Evolutionary conservation across 306 rosid species (phyloP), one percentile per base, ranked within the genome.

Genomic region (Lagenaria siceraria): DNA sequence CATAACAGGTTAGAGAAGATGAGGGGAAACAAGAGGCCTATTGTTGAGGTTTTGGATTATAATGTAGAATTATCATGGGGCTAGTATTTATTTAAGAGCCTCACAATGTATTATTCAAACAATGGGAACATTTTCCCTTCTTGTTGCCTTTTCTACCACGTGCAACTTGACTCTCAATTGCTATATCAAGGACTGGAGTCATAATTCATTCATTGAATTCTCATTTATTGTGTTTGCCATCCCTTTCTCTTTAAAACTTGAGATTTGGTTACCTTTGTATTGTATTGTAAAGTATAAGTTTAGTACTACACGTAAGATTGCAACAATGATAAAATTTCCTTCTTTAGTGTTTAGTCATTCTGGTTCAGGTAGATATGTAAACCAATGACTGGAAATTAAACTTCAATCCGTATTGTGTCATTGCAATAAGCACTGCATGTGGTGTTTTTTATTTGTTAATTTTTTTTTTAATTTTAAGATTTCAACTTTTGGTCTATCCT

Each of bases 61-160:
- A 43, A 35, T 64, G 19, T 40, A 40, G 35, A 42, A 4, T 36
- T 10, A 2, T n/a, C 4, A 38, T 24, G 75, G 38, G 75, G 54
- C 31, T 42, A 22, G 56, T 70, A 70, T 66, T 46, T 24, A 25
- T 70, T 14, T 43, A 24, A 69, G 75, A 70, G 75, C 54, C 59
- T 49, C 42, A 49, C 59, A 71, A 71, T 71, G 25, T 71, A 71
- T 71, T 71, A 71, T 71, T 71, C 76, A 71, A 71, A 71, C 58
- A 48, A 15, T 71, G 27, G 24, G 42, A 71, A 17, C 42, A 42
- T 71, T 71, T 48, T 46, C 56, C 56, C 48, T 40, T 38, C 49
- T 66, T 68, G 36, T 42, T 12, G 8, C 75, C 56, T 25, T 70
- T 70, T 46, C 40, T 48, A 46, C 75, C 52, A 65, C 27, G 31